These are phyloP conservation scores for Lactifluus pinguis DNA, from an alignment of 768 basidiomycete genomes.

Conservation along the genomic window DNA sequence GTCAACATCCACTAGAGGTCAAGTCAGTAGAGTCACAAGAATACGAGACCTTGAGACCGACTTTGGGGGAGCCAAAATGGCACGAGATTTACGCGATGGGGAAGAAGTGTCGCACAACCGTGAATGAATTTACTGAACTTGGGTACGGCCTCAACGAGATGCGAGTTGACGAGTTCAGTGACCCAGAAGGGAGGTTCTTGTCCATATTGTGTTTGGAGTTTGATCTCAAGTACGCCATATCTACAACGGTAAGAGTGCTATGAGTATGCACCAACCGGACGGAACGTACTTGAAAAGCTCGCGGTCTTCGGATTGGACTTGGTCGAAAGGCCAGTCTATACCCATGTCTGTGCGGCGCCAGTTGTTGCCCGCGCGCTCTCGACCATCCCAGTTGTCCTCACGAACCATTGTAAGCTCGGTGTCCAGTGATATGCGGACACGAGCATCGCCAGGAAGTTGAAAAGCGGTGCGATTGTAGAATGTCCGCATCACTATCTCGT, in stretches of 20 bases:
- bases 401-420: slow-evolving; percentile 91
- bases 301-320: slow-evolving; percentile 66
- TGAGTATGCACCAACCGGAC: not conserved
- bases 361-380: slow-evolving; percentile 67
- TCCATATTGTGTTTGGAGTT: slow-evolving; percentile 91
- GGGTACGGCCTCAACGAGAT: slow-evolving; percentile 94
- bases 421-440: slow-evolving; percentile 96
- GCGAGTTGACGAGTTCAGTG: slow-evolving; percentile 87
- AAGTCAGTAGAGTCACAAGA: not conserved
- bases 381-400: slow-evolving; percentile 95
- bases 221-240: slow-evolving; percentile 94
- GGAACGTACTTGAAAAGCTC: slow-evolving; percentile 76
- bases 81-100: slow-evolving; percentile 88
- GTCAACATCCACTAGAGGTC: slow-evolving; percentile 73
- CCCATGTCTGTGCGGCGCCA: slow-evolving; percentile 94
- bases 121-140: slow-evolving; percentile 99
- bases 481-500: slow-evolving; percentile 72
- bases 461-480: slow-evolving; percentile 99
- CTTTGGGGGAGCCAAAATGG: slow-evolving; percentile 99
- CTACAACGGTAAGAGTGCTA: slow-evolving; percentile 25
- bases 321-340: slow-evolving; percentile 84
- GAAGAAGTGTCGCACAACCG: slow-evolving; percentile 88
- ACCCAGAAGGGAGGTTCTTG: slow-evolving; percentile 97
- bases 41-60: slow-evolving; percentile 26
- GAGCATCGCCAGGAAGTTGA: slow-evolving; percentile 97